phyloP scores from a whole-genome alignment of 164 flowering plant species.

The Pachysandra terminalis region DNA sequence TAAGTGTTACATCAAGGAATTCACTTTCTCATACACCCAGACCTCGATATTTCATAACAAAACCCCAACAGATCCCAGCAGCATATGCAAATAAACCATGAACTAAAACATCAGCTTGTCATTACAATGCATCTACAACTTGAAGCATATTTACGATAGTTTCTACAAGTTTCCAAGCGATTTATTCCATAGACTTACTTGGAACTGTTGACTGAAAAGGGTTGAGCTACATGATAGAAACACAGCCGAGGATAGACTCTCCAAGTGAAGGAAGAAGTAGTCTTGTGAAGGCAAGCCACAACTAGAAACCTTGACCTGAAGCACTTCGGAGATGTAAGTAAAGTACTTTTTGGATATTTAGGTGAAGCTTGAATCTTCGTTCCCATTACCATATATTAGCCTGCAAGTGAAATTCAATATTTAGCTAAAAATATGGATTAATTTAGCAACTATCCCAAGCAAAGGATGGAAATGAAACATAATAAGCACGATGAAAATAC shows the following conservation, averaged over 20 bases:
- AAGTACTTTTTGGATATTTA: slow-evolving; percentile 12
- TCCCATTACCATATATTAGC: slow-evolving; percentile 18
- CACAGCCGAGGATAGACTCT: slow-evolving; percentile 20
- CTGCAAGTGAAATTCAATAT: slow-evolving; percentile 12
- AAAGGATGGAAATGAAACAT: background rate
- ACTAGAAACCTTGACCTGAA: slow-evolving; percentile 23
- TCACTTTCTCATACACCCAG: too few relatives aligned
- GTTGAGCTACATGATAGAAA: slow-evolving; percentile 21
- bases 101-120: background rate
- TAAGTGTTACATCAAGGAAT: too few relatives aligned
- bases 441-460: too few relatives aligned
- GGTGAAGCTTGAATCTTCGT: slow-evolving; percentile 14
- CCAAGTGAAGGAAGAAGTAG: slow-evolving; percentile 20
- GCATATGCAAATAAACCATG: background rate
- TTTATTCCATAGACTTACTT: slow-evolving; percentile 28
- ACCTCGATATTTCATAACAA: background rate
- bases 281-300: slow-evolving; percentile 21
- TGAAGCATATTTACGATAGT: background rate
- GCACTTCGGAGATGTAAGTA: slow-evolving; percentile 9
- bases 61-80: background rate
- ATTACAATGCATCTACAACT: background rate
- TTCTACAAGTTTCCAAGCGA: background rate
- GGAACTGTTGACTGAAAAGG: slow-evolving; percentile 18
- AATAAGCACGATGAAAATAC: too few relatives aligned
- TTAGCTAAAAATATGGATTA: background rate